These are phyloP conservation scores for Daldinia sp. DNA, from an alignment of 2,329 filamentous ascomycete genomes.

Conservation along the genomic window DNA sequence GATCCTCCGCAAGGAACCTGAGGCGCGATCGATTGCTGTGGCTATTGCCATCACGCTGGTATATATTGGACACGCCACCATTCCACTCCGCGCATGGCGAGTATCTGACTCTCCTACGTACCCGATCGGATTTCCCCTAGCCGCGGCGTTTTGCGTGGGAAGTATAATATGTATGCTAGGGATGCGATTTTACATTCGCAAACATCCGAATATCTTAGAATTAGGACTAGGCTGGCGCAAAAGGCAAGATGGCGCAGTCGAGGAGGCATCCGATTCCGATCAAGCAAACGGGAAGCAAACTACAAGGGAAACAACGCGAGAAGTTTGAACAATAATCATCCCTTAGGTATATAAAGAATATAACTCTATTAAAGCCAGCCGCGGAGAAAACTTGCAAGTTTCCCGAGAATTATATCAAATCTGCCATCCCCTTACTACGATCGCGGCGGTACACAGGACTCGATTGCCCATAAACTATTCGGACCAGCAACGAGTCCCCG, in stretches of 20 bases:
- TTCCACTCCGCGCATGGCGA: constrained; percentile 49
- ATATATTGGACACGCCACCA: constrained; percentile 51
- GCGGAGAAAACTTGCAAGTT: too few species aligned
- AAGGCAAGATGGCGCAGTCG: neutral
- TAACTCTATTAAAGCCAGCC: too few species aligned
- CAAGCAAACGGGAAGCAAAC: neutral
- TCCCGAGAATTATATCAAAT: too few species aligned
- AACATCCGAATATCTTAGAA: neutral
- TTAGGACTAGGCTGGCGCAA: neutral
- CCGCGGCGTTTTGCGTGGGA: neutral
- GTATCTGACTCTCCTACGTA: constrained; percentile 49
- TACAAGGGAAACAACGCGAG: neutral
- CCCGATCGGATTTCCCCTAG: constrained; percentile 44
- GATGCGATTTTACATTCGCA: neutral
- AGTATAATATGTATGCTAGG: neutral
- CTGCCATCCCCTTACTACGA: too few species aligned
- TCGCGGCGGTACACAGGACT: too few species aligned
- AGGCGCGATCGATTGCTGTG: constrained; percentile 46
- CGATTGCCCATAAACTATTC: too few species aligned
- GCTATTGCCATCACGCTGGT: constrained; percentile 51
- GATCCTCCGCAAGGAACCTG: constrained; percentile 40
- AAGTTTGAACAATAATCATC: neutral
- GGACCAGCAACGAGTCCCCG: neutral
- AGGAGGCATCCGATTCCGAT: neutral
- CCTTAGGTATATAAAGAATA: too few species aligned